A percentile compares a stretch with the other conserved stretches of the same genome.
Evolutionary conservation across 1,284 basidiomycete species (phyloP).

Genomic region (Ceratobasidium papillatum): DNA sequence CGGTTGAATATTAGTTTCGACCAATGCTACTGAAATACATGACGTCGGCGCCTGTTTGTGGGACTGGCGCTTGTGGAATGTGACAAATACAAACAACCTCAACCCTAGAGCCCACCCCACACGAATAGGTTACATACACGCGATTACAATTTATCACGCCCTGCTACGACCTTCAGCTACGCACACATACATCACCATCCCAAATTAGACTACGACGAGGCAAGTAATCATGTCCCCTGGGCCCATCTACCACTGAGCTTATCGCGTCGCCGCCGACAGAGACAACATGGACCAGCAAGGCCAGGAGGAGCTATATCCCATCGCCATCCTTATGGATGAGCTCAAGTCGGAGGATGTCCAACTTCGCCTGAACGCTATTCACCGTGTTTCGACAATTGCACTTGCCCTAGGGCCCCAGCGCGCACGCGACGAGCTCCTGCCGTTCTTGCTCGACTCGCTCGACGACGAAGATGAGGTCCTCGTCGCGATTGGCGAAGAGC

Average conservation of each 20-base stretch:
- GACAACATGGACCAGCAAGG: conserved; percentile 39
- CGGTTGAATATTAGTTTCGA: too few species aligned
- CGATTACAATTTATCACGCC: conserved; percentile 40
- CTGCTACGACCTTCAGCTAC: conserved; percentile 22
- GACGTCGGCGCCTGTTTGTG: conserved; percentile 31
- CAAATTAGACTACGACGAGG: conserved; percentile 35
- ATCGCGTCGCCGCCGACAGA: conserved; percentile 17
- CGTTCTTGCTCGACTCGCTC: conserved; percentile 96
- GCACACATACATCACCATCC: conserved; percentile 29
- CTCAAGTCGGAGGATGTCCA: conserved; percentile 93
- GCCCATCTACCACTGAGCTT: neutral
- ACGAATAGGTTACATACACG: conserved; percentile 32
- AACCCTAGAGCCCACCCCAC: conserved; percentile 31
- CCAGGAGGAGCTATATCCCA: conserved; percentile 48
- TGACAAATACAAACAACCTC: conserved; percentile 39
- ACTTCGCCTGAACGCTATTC: conserved; percentile 95
- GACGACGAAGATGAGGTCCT: conserved; percentile 99
- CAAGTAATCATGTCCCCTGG: conserved; percentile 6
- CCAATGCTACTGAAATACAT: too few species aligned
- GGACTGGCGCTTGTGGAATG: conserved; percentile 8
- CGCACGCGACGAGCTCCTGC: conserved; percentile 94
- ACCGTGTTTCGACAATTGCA: conserved; percentile 98
- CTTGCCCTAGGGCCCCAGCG: conserved; percentile 96
- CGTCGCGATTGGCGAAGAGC: conserved; percentile 94
- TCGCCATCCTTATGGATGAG: conserved; percentile 87